These are phyloP conservation scores for Metschnikowia picachoensis DNA, from an alignment of 805 yeast species.

Conservation along the genomic window DNA sequence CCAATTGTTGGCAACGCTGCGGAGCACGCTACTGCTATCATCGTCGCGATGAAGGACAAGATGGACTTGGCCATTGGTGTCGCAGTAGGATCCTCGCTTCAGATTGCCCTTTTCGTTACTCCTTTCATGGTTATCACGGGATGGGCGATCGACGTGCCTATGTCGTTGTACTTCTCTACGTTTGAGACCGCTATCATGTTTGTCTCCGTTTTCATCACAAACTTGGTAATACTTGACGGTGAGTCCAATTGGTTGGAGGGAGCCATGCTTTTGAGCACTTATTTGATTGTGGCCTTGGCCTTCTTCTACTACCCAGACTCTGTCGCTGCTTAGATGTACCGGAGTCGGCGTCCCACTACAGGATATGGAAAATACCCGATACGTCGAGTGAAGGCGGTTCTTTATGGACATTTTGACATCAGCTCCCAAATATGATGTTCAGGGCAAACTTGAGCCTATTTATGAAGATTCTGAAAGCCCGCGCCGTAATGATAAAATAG, in stretches of 20 bases:
- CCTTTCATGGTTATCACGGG: conserved; percentile 93
- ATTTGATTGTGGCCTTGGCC: conserved; percentile 81
- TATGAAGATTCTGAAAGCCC: too few species aligned
- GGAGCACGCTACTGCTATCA: conserved; percentile 94
- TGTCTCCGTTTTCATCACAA: conserved; percentile 82
- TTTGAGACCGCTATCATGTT: conserved; percentile 93
- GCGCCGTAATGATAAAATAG: too few species aligned
- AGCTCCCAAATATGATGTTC: too few species aligned
- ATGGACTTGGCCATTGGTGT: conserved; percentile 98
- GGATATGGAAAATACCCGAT: too few species aligned
- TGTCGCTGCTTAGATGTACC: conserved; percentile 8
- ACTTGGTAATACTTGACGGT: conserved; percentile 86
- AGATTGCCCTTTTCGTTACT: conserved; percentile 91
- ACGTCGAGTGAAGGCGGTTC: too few species aligned
- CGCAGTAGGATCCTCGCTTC: conserved; percentile 93
- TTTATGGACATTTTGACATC: too few species aligned
- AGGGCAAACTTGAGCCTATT: too few species aligned
- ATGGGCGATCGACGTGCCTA: conserved; percentile 88
- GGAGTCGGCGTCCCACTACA: too few species aligned
- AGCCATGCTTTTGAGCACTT: conserved; percentile 83
- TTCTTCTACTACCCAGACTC: conserved; percentile 82
- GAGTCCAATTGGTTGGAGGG: conserved; percentile 98
- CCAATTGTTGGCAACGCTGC: conserved; percentile 99
- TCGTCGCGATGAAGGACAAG: conserved; percentile 92
- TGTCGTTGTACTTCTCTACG: conserved; percentile 87